Evolutionary conservation across 768 basidiomycete genomes (phyloP).

Genomic region (Termitomyces sp.): DNA sequence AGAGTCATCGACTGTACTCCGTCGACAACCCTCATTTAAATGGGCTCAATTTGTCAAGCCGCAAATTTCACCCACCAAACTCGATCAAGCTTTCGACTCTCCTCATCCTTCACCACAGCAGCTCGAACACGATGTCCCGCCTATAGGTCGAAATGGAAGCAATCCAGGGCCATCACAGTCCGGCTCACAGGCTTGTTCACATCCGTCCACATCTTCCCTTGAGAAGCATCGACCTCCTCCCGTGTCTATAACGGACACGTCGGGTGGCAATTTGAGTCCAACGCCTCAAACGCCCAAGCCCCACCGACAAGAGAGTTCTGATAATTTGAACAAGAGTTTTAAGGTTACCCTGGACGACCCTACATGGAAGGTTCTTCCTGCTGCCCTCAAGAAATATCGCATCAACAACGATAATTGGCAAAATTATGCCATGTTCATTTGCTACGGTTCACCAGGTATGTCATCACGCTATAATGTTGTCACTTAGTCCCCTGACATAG

Average conservation of each 20-base stretch:
- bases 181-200: constrained; percentile 13
- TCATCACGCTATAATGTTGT: neutral
- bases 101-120: constrained; percentile 79
- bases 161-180: constrained; percentile 23
- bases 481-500: neutral
- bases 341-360: constrained; percentile 97
- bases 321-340: constrained; percentile 82
- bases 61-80: constrained; percentile 76
- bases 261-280: constrained; percentile 21
- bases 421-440: constrained; percentile 99
- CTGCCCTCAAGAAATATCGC: constrained; percentile 97
- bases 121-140: constrained; percentile 61
- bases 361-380: constrained; percentile 97
- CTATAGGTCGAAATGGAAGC: constrained; percentile 26
- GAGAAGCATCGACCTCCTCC: constrained; percentile 30
- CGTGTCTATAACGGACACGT: constrained; percentile 27
- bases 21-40: constrained; percentile 79
- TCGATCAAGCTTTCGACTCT: constrained; percentile 55
- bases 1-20: constrained; percentile 37
- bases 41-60: constrained; percentile 83
- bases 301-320: constrained; percentile 59
- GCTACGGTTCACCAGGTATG: constrained; percentile 88
- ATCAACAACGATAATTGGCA: constrained; percentile 99
- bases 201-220: constrained; percentile 11
- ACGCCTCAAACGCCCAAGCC: constrained; percentile 37